Evolutionary conservation across 805 yeast genomes (phyloP), one percentile per base, ranked within the genome.

Genomic region (Hanseniaspora thailandica): DNA sequence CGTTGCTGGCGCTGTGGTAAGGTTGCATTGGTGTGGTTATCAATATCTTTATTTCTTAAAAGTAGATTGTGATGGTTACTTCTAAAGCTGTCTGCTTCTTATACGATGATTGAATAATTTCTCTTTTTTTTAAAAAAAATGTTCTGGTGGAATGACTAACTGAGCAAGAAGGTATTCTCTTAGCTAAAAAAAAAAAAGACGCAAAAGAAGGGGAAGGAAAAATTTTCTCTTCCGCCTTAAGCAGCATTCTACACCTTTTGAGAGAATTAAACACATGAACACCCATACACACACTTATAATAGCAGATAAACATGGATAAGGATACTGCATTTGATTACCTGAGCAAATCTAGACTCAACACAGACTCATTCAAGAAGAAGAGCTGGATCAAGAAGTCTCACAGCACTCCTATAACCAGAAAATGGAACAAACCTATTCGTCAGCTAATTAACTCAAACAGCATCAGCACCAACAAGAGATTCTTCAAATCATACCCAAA

Each of bases 401-500:
- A 31, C 26, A 38, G 17, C 23, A 22, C 41, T 1, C 73, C 74
- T 55, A 61, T 68, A 23, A 51, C 48, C n/a, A 33, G 55, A 38
- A 51, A 51, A 23, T 38, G 49, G 47, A 51, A 51, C 26, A 51
- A 45, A n/a, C 49, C 48, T 22, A 45, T 51, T 1, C 22, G 50
- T 10, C 38, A 52, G 9, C 13, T 47, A 5, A 15, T 44, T 13
- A 47, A 41, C n/a, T 20, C 28, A 19, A 41, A 30, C 15, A 47
- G 31, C 23, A 26, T 33, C 9, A 22, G 66, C 75, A 36, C 71
- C 80, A 58, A 68, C 81, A 50, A 71, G 74, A 49, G 64, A 76
- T 3, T 70, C 80, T 1, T 71, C 74, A 44, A 59, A 64, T 48
- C 62, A 70, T 30, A 63, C 72, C 46, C 61, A 66, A 10, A 57